Evolutionary conservation across 2,329 filamentous ascomycete genomes (phyloP).

Genomic region (Diplodia intermedia): DNA sequence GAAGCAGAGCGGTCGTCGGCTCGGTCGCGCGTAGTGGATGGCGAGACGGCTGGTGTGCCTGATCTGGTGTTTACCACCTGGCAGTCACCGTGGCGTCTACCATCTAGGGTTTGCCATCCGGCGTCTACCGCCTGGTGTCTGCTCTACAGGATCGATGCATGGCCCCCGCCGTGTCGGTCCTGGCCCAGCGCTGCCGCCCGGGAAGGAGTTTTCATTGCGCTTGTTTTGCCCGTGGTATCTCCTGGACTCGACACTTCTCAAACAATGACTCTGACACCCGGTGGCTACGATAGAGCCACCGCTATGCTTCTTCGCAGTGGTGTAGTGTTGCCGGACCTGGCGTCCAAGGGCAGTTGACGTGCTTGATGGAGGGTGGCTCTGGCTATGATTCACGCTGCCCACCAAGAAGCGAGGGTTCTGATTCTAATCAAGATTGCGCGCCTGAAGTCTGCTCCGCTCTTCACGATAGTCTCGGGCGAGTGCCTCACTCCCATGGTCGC

Average conservation of each 20-base stretch:
- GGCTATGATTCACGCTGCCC: neutral
- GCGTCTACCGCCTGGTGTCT: neutral
- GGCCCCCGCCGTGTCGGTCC: neutral
- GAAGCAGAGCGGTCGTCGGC: too few species aligned
- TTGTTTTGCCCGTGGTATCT: neutral
- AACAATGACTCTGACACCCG: neutral
- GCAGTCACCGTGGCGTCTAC: neutral
- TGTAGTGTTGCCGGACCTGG: too few species aligned
- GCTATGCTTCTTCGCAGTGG: neutral
- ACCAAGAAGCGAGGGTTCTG: too few species aligned
- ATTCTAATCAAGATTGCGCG: neutral
- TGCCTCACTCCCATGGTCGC: too few species aligned
- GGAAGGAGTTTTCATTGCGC: neutral
- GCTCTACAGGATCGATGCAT: too few species aligned
- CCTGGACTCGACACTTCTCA: neutral
- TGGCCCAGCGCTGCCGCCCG: neutral
- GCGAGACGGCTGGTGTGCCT: too few species aligned
- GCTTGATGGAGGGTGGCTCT: too few species aligned
- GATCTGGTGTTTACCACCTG: too few species aligned
- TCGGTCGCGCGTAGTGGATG: neutral
- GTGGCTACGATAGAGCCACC: neutral
- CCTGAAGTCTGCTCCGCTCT: too few species aligned
- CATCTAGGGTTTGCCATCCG: too few species aligned
- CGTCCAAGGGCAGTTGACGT: neutral
- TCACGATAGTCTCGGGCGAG: too few species aligned